These are phyloP conservation scores for Ganoderma lucidum DNA, from an alignment of 1,284 basidiomycete genomes.

Conservation along the genomic window DNA sequence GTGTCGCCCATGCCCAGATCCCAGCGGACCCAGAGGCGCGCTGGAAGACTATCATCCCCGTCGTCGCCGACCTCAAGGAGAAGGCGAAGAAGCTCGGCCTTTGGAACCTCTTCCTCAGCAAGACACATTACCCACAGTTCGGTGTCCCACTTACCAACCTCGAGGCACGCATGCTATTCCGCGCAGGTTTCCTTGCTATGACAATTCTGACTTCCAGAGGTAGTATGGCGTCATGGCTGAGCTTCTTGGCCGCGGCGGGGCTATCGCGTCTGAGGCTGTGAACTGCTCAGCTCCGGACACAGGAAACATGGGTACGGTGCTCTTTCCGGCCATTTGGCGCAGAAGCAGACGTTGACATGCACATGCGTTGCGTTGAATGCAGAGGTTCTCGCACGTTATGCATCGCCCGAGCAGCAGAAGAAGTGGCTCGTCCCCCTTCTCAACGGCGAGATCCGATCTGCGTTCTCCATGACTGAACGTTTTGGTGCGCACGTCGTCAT, in stretches of 20 bases:
- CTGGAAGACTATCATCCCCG: slow-evolving; percentile 87
- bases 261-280: slow-evolving; percentile 84
- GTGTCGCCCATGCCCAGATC: slow-evolving; percentile 85
- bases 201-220: slow-evolving; percentile 10
- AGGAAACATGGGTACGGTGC: slow-evolving; percentile 86
- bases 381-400: slow-evolving; percentile 98
- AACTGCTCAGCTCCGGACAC: slow-evolving; percentile 98
- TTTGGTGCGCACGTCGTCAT: slow-evolving; percentile 63
- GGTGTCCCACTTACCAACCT: slow-evolving; percentile 94
- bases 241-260: slow-evolving; percentile 85
- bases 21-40: slow-evolving; percentile 78
- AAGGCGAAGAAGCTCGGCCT: slow-evolving; percentile 90
- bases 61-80: slow-evolving; percentile 87
- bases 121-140: slow-evolving; percentile 88
- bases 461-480: slow-evolving; percentile 95
- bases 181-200: neutral
- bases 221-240: slow-evolving; percentile 98
- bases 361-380: slow-evolving; percentile 19
- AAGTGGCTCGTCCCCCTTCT: slow-evolving; percentile 91
- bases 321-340: slow-evolving; percentile 1
- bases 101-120: slow-evolving; percentile 98
- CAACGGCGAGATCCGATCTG: slow-evolving; percentile 92
- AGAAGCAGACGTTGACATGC: neutral
- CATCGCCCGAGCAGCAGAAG: slow-evolving; percentile 88
- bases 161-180: slow-evolving; percentile 63